Conservation (phyloP, 2,329 filamentous ascomycete species). For the Tolypocladium cylindrosporum region DNA sequence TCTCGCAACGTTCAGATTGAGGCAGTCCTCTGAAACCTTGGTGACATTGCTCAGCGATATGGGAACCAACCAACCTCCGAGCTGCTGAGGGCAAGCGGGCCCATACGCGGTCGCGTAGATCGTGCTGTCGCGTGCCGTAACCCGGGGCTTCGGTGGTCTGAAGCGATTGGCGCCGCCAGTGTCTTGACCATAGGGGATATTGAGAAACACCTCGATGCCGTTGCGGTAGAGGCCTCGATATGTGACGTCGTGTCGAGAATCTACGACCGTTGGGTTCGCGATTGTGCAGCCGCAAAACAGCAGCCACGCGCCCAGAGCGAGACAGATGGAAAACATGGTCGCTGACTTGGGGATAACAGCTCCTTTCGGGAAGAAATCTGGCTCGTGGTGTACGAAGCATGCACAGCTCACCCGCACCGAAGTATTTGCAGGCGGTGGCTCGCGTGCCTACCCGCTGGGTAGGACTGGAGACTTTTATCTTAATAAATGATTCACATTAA, state of each 20-base stretch:
- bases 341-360: too few relatives aligned
- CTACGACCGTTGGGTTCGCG: constrained; percentile 3
- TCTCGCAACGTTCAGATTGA: constrained; percentile 24
- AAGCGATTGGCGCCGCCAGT: constrained; percentile 34
- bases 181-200: constrained; percentile 36
- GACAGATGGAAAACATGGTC: neutral
- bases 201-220: constrained; percentile 35
- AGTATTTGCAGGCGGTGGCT: too few relatives aligned
- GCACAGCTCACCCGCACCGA: neutral
- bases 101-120: constrained; percentile 30
- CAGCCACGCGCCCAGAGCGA: neutral
- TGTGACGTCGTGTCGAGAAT: constrained; percentile 18
- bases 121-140: constrained; percentile 17
- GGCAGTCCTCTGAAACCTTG: constrained; percentile 24
- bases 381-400: too few relatives aligned
- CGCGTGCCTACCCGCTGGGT: too few relatives aligned
- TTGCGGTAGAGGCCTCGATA: constrained; percentile 33
- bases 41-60: constrained; percentile 26
- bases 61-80: constrained; percentile 17
- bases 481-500: neutral
- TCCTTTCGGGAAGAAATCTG: too few relatives aligned
- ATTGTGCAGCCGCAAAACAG: neutral
- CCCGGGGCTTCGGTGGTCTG: constrained; percentile 28
- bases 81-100: constrained; percentile 32
- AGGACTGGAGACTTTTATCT: neutral